Evolutionary conservation across 208 protist species (phyloP).

Genomic region (Crithidia bombi): DNA sequence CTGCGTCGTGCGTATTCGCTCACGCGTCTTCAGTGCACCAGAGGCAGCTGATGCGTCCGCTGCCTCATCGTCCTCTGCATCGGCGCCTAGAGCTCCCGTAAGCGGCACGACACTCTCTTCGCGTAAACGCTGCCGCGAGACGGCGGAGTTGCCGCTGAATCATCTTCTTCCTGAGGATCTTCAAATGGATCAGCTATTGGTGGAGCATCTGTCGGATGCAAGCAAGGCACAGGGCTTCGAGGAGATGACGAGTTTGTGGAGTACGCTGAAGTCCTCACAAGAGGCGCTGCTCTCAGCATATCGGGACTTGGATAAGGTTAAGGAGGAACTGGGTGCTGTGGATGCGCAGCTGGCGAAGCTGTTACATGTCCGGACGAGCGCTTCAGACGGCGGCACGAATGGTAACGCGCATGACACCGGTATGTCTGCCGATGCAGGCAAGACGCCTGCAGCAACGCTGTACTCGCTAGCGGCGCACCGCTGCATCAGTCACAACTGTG

Average conservation of each 20-base stretch:
- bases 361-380: not conserved
- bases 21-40: slow-evolving; percentile 36
- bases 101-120: not conserved
- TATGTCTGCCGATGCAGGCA: not conserved
- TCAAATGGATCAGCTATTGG: slow-evolving; percentile 63
- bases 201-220: slow-evolving; percentile 36
- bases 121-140: slow-evolving; percentile 12
- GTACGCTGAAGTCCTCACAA: slow-evolving; percentile 24
- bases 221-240: not conserved
- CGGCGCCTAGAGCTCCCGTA: not conserved
- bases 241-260: slow-evolving; percentile 16
- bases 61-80: not conserved
- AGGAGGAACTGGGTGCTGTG: not conserved
- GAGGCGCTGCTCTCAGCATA: slow-evolving; percentile 12
- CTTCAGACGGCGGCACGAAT: not conserved
- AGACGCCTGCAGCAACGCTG: not conserved
- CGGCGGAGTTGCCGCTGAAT: slow-evolving; percentile 59
- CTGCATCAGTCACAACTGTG: slow-evolving; percentile 17
- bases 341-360: slow-evolving; percentile 24
- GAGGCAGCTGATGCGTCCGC: not conserved
- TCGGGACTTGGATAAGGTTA: not conserved
- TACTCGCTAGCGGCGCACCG: not conserved
- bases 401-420: not conserved
- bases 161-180: slow-evolving; percentile 65
- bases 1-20: slow-evolving; percentile 59